Percentiles rank a stretch among this genome's conserved stretches.
These are phyloP conservation scores for Penicillium sp. DNA, from an alignment of 2,329 filamentous ascomycete species.

Conservation along the genomic window DNA sequence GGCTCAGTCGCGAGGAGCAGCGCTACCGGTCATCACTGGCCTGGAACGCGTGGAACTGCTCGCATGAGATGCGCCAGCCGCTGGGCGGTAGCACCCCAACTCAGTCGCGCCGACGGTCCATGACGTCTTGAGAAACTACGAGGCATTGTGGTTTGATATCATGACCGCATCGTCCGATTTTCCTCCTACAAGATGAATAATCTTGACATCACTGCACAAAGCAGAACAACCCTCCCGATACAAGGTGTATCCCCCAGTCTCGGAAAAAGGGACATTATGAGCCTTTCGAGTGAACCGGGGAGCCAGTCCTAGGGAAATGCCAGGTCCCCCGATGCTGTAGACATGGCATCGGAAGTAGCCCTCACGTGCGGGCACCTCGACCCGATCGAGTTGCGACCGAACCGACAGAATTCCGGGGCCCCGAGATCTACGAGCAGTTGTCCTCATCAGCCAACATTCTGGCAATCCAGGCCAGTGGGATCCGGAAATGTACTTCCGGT, in stretches of 20 bases:
- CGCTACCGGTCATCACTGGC: conserved; percentile 24
- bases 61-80: conserved; percentile 20
- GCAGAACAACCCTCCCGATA: neutral
- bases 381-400: neutral
- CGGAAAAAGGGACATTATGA: neutral
- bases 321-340: neutral
- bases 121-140: conserved; percentile 18
- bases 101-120: conserved; percentile 22
- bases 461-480: neutral
- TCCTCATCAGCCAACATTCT: neutral
- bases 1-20: conserved; percentile 35
- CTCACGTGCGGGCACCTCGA: neutral
- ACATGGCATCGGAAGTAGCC: neutral
- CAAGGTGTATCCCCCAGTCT: neutral
- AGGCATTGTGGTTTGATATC: neutral
- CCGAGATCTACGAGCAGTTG: neutral
- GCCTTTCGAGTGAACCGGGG: neutral
- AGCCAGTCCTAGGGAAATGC: neutral
- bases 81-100: conserved; percentile 13
- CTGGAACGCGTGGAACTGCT: conserved; percentile 26
- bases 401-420: neutral
- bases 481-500: neutral
- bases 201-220: neutral
- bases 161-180: neutral
- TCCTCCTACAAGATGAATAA: neutral